Evolutionary conservation across 2,329 filamentous ascomycete species (phyloP), one percentile per base, ranked within the genome.

Genomic region (Talaromyces sp.): DNA sequence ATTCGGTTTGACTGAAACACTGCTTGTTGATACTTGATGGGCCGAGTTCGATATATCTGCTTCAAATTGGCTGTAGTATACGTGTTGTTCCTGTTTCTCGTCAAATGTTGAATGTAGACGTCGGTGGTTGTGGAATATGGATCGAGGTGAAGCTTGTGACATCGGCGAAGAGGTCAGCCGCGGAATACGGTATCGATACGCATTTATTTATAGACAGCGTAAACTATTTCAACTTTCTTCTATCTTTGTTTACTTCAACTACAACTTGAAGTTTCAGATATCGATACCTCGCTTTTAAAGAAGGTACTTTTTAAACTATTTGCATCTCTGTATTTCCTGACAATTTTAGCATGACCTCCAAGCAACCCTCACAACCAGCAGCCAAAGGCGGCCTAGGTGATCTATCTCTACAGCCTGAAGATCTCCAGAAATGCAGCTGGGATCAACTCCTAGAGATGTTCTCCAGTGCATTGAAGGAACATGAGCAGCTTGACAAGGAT

Each of bases 371-470:
- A 11, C 33, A 47, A 24, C 39, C 50, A 14, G 52, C 50, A 16
- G 19, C 37, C 22, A 59, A 59, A 59, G 22, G 50, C 33, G 39
- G 50, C 8, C 45, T 54, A 10, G 52, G 43, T n/a, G 64, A 66
- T 11, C 14, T 66, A 22, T 66, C 60, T 5, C 22, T 62, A 19
- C 59, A 59, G 5, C 33, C 59, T n/a, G 52, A 66, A 62, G 64
- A 66, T 41, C 64, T 66, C 2, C 64, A 66, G 19, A 66, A 64
- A 43, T 66, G 65, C 39, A 63, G 47, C 56, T 97, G 93, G 93
- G 82, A 88, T 2, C 85, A 89, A n/a, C 88, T 97, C 37, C 84
- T 93, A 75, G 73, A 80, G 1, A 86, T 87, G 49, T 96, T 93
- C 70, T 83, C 89, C 66, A 79, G 85, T 61, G 87, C 87, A 19